Evolutionary conservation across 2,329 filamentous ascomycete species (phyloP).

Genomic region (Fusarium burgessii): DNA sequence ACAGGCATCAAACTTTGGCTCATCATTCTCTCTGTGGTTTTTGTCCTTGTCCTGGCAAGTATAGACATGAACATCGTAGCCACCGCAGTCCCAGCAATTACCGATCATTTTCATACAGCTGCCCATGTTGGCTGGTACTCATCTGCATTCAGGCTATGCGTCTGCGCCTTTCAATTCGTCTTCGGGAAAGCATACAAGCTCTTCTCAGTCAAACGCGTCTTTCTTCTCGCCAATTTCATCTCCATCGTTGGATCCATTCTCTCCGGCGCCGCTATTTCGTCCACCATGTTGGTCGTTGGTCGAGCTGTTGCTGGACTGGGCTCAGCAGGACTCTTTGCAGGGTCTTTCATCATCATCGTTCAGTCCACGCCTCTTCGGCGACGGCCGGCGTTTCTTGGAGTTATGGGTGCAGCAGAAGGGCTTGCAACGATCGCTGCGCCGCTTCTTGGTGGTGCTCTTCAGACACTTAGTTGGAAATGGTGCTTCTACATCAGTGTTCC

Average conservation of each 20-base stretch:
- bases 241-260: slow-evolving; percentile 61
- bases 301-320: slow-evolving; percentile 60
- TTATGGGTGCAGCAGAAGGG: slow-evolving; percentile 33
- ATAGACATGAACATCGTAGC: slow-evolving; percentile 44
- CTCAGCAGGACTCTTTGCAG: slow-evolving; percentile 56
- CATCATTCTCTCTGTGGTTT: not conserved
- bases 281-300: slow-evolving; percentile 59
- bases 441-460: slow-evolving; percentile 45
- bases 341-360: slow-evolving; percentile 39
- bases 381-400: slow-evolving; percentile 7
- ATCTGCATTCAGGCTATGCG: slow-evolving; percentile 51
- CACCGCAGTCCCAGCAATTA: slow-evolving; percentile 45
- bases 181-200: slow-evolving; percentile 31
- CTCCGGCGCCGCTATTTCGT: slow-evolving; percentile 56
- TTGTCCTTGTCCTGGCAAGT: slow-evolving; percentile 28
- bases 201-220: slow-evolving; percentile 47
- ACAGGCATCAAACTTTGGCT: slow-evolving; percentile 9
- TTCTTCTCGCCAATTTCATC: slow-evolving; percentile 53
- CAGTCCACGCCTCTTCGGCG: not conserved
- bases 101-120: slow-evolving; percentile 43
- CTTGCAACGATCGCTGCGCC: slow-evolving; percentile 39
- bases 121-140: slow-evolving; percentile 44
- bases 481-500: slow-evolving; percentile 52
- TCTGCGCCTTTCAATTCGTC: slow-evolving; percentile 53
- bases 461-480: slow-evolving; percentile 52